phyloP scores from a whole-genome alignment of 305 asterid species.

The Euphrasia arctica region DNA sequence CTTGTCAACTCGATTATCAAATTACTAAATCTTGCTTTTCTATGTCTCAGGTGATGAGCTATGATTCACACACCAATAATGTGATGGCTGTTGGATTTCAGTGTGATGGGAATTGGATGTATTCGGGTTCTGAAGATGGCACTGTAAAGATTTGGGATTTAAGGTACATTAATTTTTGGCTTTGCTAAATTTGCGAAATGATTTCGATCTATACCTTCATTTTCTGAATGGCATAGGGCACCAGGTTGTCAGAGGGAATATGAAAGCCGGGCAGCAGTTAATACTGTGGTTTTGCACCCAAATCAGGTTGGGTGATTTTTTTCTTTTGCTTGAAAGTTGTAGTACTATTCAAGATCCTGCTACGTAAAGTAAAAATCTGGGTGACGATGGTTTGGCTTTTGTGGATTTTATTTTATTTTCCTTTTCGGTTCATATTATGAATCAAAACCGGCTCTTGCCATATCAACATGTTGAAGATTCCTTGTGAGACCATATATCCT shows the following conservation, averaged over 20 bases:
- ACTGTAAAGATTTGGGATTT: constrained; percentile 97
- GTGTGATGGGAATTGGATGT: constrained; percentile 98
- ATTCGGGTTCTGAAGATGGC: constrained; percentile 99
- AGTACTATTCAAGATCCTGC: constrained; percentile 6
- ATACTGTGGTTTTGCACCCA: constrained; percentile 96
- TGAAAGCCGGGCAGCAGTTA: constrained; percentile 98
- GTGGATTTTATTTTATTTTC: background rate
- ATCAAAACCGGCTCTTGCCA: background rate
- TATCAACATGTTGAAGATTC: background rate
- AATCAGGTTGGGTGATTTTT: constrained; percentile 57
- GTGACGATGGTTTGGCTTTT: background rate
- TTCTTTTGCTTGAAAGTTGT: constrained; percentile 11
- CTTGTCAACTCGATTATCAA: background rate
- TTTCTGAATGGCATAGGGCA: constrained; percentile 54
- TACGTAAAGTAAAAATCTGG: background rate
- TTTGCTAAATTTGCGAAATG: background rate
- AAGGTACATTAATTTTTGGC: constrained; percentile 41
- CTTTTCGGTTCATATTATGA: background rate
- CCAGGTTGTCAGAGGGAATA: constrained; percentile 98
- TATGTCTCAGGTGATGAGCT: constrained; percentile 74
- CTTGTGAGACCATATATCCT: background rate
- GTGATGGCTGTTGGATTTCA: constrained; percentile 99
- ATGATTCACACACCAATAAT: constrained; percentile 92
- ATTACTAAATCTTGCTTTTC: background rate
- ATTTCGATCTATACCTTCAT: constrained; percentile 16